Conservation (phyloP, 768 basidiomycete species). For the Porpolomopsis calyptriformis region DNA sequence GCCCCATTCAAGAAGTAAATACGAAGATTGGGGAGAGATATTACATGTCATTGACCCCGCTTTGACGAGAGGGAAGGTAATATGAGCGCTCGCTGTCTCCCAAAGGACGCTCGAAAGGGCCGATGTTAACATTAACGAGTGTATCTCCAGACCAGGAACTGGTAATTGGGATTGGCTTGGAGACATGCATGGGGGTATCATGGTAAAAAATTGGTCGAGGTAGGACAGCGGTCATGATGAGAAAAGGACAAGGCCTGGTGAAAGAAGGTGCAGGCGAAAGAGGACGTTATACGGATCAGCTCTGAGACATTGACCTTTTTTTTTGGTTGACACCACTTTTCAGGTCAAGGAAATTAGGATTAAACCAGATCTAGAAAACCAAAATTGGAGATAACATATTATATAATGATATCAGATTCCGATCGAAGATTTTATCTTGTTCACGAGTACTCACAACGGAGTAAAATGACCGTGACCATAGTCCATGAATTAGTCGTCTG, state of each 20-base stretch:
- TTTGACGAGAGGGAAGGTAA: slow-evolving; percentile 67
- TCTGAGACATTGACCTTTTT: too few species aligned
- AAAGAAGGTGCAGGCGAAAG: neutral
- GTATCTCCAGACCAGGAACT: neutral
- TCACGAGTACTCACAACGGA: too few species aligned
- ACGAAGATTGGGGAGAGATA: slow-evolving; percentile 14
- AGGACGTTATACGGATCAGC: neutral
- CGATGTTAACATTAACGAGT: neutral
- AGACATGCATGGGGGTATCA: neutral
- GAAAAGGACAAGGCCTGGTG: neutral
- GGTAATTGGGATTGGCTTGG: neutral
- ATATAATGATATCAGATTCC: neutral
- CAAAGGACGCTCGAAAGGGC: slow-evolving; percentile 38
- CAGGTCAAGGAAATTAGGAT: too few species aligned
- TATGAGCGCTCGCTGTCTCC: slow-evolving; percentile 75
- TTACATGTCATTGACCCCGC: slow-evolving; percentile 82
- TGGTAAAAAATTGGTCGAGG: neutral
- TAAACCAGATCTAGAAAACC: too few species aligned
- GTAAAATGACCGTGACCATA: too few species aligned
- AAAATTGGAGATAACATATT: neutral
- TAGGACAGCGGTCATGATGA: neutral
- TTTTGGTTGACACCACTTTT: too few species aligned
- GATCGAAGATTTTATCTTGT: too few species aligned
- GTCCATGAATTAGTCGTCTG: too few species aligned
- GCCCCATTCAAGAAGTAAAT: neutral